Base-by-base conservation (phyloP, 2,329 filamentous ascomycete genomes). In the Pyrenochaeta sp. region DNA sequence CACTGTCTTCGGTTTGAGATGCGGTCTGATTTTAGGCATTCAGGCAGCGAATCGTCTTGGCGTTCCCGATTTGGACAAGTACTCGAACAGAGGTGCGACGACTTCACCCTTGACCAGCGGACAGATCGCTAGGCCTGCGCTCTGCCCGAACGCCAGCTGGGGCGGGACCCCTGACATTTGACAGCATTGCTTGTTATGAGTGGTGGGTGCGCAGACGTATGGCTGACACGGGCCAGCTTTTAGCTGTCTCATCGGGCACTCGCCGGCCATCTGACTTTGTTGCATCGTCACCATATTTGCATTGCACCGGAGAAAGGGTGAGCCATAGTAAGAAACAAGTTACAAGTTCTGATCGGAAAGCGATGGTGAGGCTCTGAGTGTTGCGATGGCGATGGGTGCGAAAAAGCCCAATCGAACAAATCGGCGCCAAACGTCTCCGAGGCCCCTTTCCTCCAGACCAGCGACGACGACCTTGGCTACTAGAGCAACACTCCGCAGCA, bases 71-170 rank as follows among this genome's bases (percentile, higher is more conserved):
- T 48, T 21, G 49, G 56, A 45, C 49, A 56, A 47, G 43, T 54
- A 53, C 53, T 69, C 63, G 55, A 58, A 64, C 68, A 63, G 42
- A 71, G 63, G 60, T 73, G 71, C 65, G 69, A 74, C 71, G 51
- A 40, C 36, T 52, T 18, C 37, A 49, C 45, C 58, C 67, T 67
- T 68, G 61, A 61, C 59, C 46, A 33, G 37, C 54, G 36, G 48
- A 37, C 44, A 56, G 47, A 35, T 36, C 45, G 42, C 47, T 49
- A n/a, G 20, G 37, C 33, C 17, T 40, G 32, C 46, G 29, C 41
- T 35, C 37, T 41, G 31, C 49, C 45, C 54, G 47, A 49, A 45
- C 37, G 41, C 53, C 42, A 32, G 43, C 49, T 42, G 36, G 51
- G 49, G 49, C 36, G 49, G 44, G 43, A n/a, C 32, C 18, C 47